A percentile compares a stretch with the other conserved stretches of the same genome.
These are phyloP conservation scores for Conoideocrella luteorostrata DNA, from an alignment of 2,329 filamentous ascomycete genomes.

Conservation along the genomic window DNA sequence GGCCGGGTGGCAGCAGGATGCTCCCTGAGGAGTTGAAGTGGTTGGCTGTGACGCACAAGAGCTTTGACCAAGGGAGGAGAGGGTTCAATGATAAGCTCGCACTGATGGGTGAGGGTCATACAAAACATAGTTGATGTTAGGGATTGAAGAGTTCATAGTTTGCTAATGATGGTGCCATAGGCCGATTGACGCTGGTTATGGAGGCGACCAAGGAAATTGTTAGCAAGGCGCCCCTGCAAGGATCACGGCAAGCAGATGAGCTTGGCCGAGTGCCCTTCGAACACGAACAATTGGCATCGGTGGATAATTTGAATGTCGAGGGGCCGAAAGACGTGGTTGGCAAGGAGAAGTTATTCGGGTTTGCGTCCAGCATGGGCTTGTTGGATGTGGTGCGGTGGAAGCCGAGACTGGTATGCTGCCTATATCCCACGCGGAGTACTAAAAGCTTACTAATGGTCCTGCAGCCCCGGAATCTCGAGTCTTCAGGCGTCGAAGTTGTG, in stretches of 20 bases:
- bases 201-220: constrained; percentile 33
- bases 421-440: too few relatives aligned
- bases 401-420: constrained; percentile 63
- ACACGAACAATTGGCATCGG: constrained; percentile 63
- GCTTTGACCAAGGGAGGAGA: constrained; percentile 89
- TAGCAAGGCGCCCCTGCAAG: constrained; percentile 22
- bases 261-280: constrained; percentile 58
- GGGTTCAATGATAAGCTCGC: constrained; percentile 92
- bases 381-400: constrained; percentile 79
- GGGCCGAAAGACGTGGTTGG: constrained; percentile 57
- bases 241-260: constrained; percentile 31
- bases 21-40: constrained; percentile 91
- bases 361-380: constrained; percentile 68
- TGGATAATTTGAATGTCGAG: constrained; percentile 62
- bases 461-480: constrained; percentile 58
- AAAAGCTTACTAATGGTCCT: neutral
- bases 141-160: too few relatives aligned
- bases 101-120: constrained; percentile 61
- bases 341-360: constrained; percentile 56
- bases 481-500: constrained; percentile 69
- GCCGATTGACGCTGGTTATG: constrained; percentile 31
- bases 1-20: constrained; percentile 62
- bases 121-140: neutral
- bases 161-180: constrained; percentile 17
- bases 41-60: constrained; percentile 96